phyloP scores from a whole-genome alignment of 2,329 filamentous ascomycete species.

The Sclerotinia nivalis region DNA sequence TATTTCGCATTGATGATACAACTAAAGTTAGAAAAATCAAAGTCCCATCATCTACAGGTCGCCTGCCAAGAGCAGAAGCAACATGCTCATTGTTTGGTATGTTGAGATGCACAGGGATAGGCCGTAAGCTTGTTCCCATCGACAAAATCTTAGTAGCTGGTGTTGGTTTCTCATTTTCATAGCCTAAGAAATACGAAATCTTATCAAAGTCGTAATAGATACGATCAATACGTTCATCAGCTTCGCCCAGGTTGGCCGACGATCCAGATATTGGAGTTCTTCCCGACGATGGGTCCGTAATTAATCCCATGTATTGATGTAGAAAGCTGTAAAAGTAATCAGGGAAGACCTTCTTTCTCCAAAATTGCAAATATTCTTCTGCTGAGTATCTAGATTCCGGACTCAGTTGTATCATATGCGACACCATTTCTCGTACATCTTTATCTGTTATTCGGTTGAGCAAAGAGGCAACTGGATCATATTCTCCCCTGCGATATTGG shows the following conservation, averaged over 20 bases:
- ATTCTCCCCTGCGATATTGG: constrained; percentile 89
- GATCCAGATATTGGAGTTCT: constrained; percentile 69
- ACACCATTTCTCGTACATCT: constrained; percentile 83
- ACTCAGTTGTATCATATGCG: constrained; percentile 94
- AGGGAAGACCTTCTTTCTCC: constrained; percentile 88
- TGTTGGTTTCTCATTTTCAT: constrained; percentile 51
- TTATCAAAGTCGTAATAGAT: constrained; percentile 97
- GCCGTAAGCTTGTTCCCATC: constrained; percentile 55
- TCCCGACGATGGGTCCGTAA: constrained; percentile 86
- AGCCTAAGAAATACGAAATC: constrained; percentile 90
- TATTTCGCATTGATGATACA: constrained; percentile 85
- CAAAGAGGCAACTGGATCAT: constrained; percentile 79
- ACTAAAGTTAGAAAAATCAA: constrained; percentile 89
- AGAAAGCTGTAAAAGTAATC: constrained; percentile 97
- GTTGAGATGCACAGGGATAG: constrained; percentile 81
- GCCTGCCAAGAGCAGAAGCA: constrained; percentile 59
- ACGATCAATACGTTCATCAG: constrained; percentile 90
- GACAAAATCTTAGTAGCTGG: constrained; percentile 43
- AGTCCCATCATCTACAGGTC: constrained; percentile 79
- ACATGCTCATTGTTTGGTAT: constrained; percentile 82
- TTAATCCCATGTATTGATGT: constrained; percentile 95
- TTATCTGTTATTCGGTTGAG: constrained; percentile 84
- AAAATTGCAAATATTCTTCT: constrained; percentile 91
- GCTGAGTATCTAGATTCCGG: constrained; percentile 90
- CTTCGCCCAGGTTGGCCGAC: constrained; percentile 74